Evolutionary conservation across 2,329 filamentous ascomycete species (phyloP), one percentile per base, ranked within the genome.

Genomic region (Aspergillus ibericus): DNA sequence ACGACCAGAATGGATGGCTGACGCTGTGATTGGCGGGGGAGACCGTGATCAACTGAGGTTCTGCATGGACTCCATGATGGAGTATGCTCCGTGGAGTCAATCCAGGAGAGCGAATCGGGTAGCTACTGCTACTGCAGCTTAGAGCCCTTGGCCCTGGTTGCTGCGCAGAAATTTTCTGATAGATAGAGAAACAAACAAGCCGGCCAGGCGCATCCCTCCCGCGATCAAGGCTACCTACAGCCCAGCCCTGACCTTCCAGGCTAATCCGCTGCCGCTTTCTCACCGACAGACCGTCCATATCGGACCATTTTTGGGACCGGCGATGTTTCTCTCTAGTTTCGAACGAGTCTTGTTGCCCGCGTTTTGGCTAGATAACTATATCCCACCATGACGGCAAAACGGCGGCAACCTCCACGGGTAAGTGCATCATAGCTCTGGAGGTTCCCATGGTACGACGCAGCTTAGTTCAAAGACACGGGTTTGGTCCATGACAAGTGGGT

Each of bases 11-110:
- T 32, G 46, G 22, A 38, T 50, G 34, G 38, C 34, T 25, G 15
- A 27, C 7, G 7, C 18, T 10, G 4, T 63, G 53, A 66, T 65
- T 66, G 64, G 64, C 20, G 9, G 38, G n/a, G 16, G 27, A 16
- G 54, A 18, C 55, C 42, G 55, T 52, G 64, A 66, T 64, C 61
- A 66, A 63, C 63, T 63, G 59, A 64, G 63, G 62, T 66, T 66
- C 64, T 66, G 64, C 63, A 65, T 65, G 60, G 61, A 16, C 40
- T 59, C 49, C 44, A 59, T 47, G 51, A 59, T 57, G 55, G 60
- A 56, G 49, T 42, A 27, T 25, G 53, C 46, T 35, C 46, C 46
- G 51, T 60, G 48, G 54, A 60, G 54, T 36, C 18, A 49, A 51
- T 50, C 56, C 61, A 62, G 55, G 58, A 59, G 63, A 56, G 59